These are phyloP conservation scores for Dothideomycetes sp. DNA, from an alignment of 2,329 filamentous ascomycete genomes.

Conservation along the genomic window DNA sequence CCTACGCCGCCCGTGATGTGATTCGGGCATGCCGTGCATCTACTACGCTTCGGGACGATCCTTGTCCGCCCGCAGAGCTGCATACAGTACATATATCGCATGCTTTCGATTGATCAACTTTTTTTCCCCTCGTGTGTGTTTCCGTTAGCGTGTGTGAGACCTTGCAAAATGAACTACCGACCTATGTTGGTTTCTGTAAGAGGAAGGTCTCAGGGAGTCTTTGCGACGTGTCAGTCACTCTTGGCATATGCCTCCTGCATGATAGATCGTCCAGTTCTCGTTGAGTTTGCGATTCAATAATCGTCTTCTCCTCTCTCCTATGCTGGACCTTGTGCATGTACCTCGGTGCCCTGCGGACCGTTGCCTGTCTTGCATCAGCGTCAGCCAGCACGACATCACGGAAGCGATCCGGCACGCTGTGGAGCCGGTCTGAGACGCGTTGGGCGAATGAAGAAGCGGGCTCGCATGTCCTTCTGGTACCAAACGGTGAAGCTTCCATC, in stretches of 20 bases:
- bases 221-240: no score
- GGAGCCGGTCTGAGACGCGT: not conserved
- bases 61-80: slow-evolving; percentile 2
- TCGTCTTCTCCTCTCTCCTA: no score
- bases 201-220: no score
- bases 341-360: not conserved
- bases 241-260: no score
- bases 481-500: not conserved
- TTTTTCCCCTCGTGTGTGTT: not conserved
- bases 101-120: not conserved
- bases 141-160: no score
- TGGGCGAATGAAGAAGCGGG: not conserved
- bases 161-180: no score
- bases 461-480: not conserved
- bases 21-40: slow-evolving; percentile 7
- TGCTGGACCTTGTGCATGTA: not conserved
- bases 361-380: not conserved
- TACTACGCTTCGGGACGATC: slow-evolving; percentile 6
- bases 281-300: no score
- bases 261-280: no score
- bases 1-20: slow-evolving; percentile 3
- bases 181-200: no score
- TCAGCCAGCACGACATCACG: not conserved
- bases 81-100: not conserved
- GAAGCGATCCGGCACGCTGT: not conserved